Evolutionary conservation across 2,329 filamentous ascomycete species (phyloP).

Genomic region (Arthrobotrys megalospora): DNA sequence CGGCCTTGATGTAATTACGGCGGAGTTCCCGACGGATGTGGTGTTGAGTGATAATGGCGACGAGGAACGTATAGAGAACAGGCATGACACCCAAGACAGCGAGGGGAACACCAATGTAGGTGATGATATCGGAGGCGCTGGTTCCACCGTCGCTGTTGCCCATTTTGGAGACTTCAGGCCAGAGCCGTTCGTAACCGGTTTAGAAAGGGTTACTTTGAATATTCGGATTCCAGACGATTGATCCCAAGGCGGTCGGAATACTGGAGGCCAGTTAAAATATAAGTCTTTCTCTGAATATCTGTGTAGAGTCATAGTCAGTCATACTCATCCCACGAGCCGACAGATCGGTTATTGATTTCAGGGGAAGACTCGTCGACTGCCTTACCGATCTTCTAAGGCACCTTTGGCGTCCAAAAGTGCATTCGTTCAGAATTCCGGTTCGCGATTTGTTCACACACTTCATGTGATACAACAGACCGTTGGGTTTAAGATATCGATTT

Average conservation of each 20-base stretch:
- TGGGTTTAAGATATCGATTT: neutral
- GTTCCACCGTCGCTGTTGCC: conserved; percentile 28
- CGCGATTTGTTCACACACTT: neutral
- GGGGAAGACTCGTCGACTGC: conserved; percentile 58
- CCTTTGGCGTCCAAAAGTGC: conserved; percentile 41
- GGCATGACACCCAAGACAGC: conserved; percentile 75
- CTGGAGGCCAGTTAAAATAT: neutral
- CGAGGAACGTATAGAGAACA: conserved; percentile 77
- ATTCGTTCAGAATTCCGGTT: neutral
- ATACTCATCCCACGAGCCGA: conserved; percentile 17
- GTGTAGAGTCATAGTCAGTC: conserved; percentile 43
- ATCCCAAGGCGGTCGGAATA: neutral
- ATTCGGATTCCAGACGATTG: neutral
- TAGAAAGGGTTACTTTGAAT: neutral
- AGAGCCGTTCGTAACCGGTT: neutral
- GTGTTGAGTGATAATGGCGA: conserved; percentile 74
- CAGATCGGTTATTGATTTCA: conserved; percentile 17
- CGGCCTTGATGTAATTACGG: conserved; percentile 73
- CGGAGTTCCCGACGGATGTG: conserved; percentile 75
- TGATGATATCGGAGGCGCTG: conserved; percentile 71
- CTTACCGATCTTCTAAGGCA: conserved; percentile 49
- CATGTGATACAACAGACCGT: neutral
- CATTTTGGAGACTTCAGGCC: conserved; percentile 16
- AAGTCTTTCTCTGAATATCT: neutral
- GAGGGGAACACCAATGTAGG: conserved; percentile 74